Evolutionary conservation across 2,329 filamentous ascomycete species (phyloP).

Genomic region (Ophiostoma triangulosporum): DNA sequence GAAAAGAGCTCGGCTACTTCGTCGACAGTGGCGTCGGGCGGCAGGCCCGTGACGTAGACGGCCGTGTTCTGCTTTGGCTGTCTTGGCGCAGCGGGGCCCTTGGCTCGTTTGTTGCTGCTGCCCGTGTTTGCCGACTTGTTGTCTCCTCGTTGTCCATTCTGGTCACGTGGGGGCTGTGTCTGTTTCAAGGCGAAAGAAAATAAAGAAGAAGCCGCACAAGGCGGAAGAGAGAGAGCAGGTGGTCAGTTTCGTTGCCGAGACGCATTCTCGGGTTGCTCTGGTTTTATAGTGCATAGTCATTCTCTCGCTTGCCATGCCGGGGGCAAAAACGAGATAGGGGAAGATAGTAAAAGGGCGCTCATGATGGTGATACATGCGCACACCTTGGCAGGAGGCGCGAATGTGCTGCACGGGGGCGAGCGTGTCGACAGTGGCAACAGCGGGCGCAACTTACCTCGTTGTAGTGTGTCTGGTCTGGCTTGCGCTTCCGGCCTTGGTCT

Average conservation of each 20-base stretch:
- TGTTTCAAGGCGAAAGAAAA: constrained; percentile 3
- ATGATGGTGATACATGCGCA: background rate
- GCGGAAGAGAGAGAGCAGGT: constrained; percentile 9
- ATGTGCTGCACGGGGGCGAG: background rate
- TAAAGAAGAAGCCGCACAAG: background rate
- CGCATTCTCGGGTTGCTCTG: constrained; percentile 6
- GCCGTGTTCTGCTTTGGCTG: constrained; percentile 64
- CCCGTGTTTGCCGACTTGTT: background rate
- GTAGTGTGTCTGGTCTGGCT: constrained; percentile 23
- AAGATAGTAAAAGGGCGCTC: background rate
- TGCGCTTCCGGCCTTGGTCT: constrained; percentile 27
- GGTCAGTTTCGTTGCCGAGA: constrained; percentile 8
- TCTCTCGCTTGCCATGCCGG: background rate
- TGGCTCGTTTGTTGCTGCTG: constrained; percentile 10
- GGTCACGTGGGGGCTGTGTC: background rate
- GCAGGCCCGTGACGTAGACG: constrained; percentile 82
- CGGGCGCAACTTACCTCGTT: constrained; percentile 29
- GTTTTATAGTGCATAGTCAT: background rate
- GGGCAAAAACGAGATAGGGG: background rate
- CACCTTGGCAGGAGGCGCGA: background rate
- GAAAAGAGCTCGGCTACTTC: constrained; percentile 79
- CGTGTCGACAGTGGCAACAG: constrained; percentile 1
- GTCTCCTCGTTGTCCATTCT: constrained; percentile 3
- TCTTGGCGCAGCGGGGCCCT: constrained; percentile 25
- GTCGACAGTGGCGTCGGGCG: constrained; percentile 59